Base-by-base conservation (phyloP, 441 rosid genomes). In the Melastoma candidum region DNA sequence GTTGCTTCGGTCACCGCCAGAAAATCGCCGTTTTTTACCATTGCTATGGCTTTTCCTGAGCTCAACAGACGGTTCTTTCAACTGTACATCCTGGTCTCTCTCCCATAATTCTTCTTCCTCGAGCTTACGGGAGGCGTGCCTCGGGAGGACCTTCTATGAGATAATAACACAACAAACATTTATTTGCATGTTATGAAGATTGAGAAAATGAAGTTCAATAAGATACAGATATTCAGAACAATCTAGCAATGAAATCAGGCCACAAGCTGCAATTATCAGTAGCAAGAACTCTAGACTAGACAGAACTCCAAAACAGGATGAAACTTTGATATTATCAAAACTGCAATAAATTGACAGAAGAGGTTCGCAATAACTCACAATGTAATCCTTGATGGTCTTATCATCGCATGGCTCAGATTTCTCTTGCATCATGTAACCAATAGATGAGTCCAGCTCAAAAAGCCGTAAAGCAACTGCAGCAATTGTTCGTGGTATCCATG, bases 401-500 rank as follows among this genome's bases (percentile, higher is more conserved):
- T 14, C 46, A 52, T 36, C 56, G 32, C 46, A 43, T 13, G 56
- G 45, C 46, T 13, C 56, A 36, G 45, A 52, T 52, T 52, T 52
- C 24, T 52, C 56, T 26, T 52, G 56, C 12, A 29, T 52, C 24
- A 36, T 9, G 12, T 36, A 52, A 36, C 26, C 10, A 9, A 52
- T 36, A 39, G 22, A 52, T 4, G 56, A 52, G 43, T 52, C 46
- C 22, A 52, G 22, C 46, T 52, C 56, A 36, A 52, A 52, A 52
- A 52, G 56, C 11, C 56, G 39, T 44, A 52, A 3, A 52, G 56
- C 56, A 24, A 36, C 56, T 0, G 56, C 56, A 1, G 56, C 45
- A 4, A 45, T 32, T 29, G 46, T 52, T 45, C 24, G 56, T 52
- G 56, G 56, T 32, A 52, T 52, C 56, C 56, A 52, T 52, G 56